Evolutionary conservation across 2,329 filamentous ascomycete species (phyloP), one percentile per base, ranked within the genome.

Genomic region (Fusarium circinatum): DNA sequence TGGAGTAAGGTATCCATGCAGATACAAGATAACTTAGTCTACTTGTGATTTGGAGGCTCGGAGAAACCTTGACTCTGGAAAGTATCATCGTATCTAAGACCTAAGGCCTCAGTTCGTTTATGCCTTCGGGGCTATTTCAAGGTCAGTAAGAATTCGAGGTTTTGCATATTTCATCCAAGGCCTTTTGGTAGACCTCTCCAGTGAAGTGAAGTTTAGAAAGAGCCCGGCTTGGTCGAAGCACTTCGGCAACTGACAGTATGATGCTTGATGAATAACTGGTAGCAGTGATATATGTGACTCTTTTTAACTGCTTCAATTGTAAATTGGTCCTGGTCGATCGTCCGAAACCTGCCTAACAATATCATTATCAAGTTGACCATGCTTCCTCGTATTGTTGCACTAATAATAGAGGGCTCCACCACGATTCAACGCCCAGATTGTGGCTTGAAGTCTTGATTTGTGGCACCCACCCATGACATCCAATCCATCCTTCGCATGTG

Each of bases 401-500:
- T 66, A 49, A 49, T 51, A 45, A 61, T 30, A 28, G 39, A 49
- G 36, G 36, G 39, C 54, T 24, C 66, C 66, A 63, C 56, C 41
- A 26, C 45, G 42, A 44, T 22, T 48, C 38, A 68, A 69, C 66
- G 65, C 65, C 56, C 56, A 68, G 49, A 69, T 69, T 69, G 65
- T 69, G 66, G 66, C 66, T 69, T 61, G 52, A 30, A 56, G 66
- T 49, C 66, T 69, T 61, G 42, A 26, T 28, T 54, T 56, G 59
- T 56, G 36, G 58, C 58, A 39, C 34, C 45, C 41, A 51, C 56
- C 64, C 65, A 68, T 68, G 65, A 68, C 65, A 68, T 67, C 49
- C 54, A 49, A 13, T 38, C 32, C 32, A 28, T 51, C 42, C 32
- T 28, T 51, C 34, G 56, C 56, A 59, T 51, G 32, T 59, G 56